Evolutionary conservation across 2,329 filamentous ascomycete species (phyloP), one percentile per base, ranked within the genome.

Genomic region (Calonectria henricotiae): DNA sequence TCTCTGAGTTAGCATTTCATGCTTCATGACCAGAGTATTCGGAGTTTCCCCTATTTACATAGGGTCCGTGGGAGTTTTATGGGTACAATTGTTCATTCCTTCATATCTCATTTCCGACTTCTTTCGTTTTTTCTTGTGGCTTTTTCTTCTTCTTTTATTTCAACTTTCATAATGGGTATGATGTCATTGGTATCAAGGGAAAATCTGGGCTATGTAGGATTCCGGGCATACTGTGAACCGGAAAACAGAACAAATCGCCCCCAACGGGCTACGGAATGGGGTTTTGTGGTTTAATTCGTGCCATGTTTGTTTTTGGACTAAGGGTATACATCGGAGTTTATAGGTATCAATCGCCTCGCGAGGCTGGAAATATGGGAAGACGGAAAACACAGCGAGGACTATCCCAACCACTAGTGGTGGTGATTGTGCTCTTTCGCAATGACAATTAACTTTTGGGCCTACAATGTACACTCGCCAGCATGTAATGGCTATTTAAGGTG

Each of bases 181-280:
- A 64, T 37, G 25, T 49, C 25, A 49, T 39, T 46, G 37, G 17
- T 23, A 27, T 44, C 12, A 20, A 23, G 13, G 55, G 23, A 54
- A 43, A 55, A 30, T 66, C 20, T 47, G 70, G 27, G 69, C 62
- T 61, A 72, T 63, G 47, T 54, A 68, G 60, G 62, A 39, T 62
- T 61, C 46, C 46, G 62, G 43, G 41, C 44, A 46, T 46, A 60
- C 43, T 43, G 30, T 44, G 37, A 41, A 65, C 39, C 37, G 55
- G 67, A 46, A 62, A 65, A 69, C 55, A 65, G 67, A 49, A 62
- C 54, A 62, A 54, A 69, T 54, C 46, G 67, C 67, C 46, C 23
- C 58, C 51, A 44, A 54, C 46, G 62, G 67, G 67, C 62, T 62
- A 55, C 46, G 55, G 62, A 39, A 54, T 47, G 30, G 35, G 51